Evolutionary conservation across 495 filamentous ascomycete genomes (phyloP), one percentile per base, ranked within the genome.

Genomic region (Aspergillus bridgeri): DNA sequence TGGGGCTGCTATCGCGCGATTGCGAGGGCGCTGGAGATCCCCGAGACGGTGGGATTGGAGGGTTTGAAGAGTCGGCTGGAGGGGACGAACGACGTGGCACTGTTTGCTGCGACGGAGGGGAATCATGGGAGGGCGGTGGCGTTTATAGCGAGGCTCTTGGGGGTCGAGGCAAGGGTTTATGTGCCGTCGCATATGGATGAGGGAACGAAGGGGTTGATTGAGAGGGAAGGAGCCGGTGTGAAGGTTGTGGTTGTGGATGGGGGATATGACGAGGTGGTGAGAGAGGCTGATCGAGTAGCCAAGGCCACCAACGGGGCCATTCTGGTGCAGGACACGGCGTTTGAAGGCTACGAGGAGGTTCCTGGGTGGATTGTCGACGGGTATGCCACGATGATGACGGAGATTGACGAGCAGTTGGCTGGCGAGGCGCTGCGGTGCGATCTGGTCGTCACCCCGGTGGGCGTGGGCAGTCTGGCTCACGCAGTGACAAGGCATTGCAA

Each of bases 61-160:
- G 71, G 76, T 9, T 48, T 87, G 21, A 60, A 69, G 25, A 60
- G 4, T n/a, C 5, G 23, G 17, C n/a, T 24, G 15, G 65, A 67
- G 45, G 72, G 79, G 13, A 56, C 66, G 57, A 43, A 65, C 4
- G 44, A 65, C 4, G 50, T 80, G 60, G 59, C 64, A 15, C 57
- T 84, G 52, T 69, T 81, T 64, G 70, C 86, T 42, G 81, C 83
- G 15, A 87, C 89, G 0, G 85, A 86, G 42, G 89, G 88, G 0
- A 92, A 92, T 61, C 86, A 87, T 77, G 89, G 88, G 1, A 74
- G 87, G 5, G 87, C 89, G 2, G 81, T 87, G 2, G 84, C 86
- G 0, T 75, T 79, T 4, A 87, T 90, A 81, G 86, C 79, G 0
- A 58, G 62, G n/a, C 69, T 83, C 15, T 62, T 91, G 9, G 74